Conservation (phyloP, 2,329 filamentous ascomycete species). For the Sclerotinia minor region DNA sequence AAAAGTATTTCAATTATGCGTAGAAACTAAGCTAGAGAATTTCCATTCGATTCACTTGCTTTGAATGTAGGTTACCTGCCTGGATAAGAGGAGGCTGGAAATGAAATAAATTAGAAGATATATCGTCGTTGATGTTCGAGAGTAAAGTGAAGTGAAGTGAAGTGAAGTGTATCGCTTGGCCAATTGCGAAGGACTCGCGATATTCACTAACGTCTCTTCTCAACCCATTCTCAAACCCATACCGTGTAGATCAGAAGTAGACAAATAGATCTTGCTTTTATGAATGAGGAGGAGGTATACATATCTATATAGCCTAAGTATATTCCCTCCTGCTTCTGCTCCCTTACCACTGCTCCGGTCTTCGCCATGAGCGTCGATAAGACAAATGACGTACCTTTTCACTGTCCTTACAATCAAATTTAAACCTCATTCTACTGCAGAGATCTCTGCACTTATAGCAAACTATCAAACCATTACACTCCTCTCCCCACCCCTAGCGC, state of each 20-base stretch:
- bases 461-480: background rate
- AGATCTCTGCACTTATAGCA: no score
- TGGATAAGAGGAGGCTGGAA: background rate
- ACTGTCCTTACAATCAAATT: background rate
- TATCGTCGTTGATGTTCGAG: background rate
- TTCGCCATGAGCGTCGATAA: background rate
- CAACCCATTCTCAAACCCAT: background rate
- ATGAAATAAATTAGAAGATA: background rate
- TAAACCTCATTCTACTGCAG: accelerated
- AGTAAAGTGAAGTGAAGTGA: background rate
- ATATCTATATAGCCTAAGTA: background rate
- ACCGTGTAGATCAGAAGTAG: background rate
- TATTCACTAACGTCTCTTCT: background rate
- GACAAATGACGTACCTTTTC: background rate
- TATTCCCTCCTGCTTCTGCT: background rate
- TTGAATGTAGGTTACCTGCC: background rate
- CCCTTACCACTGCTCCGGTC: background rate
- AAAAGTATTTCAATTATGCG: background rate
- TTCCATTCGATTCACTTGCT: background rate
- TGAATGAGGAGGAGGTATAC: background rate
- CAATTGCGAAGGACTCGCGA: background rate
- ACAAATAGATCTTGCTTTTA: background rate
- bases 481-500: no score
- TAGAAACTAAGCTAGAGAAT: background rate
- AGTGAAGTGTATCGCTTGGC: background rate